Evolutionary conservation across 1,284 basidiomycete genomes (phyloP).

Genomic region (Puccinia horiana): DNA sequence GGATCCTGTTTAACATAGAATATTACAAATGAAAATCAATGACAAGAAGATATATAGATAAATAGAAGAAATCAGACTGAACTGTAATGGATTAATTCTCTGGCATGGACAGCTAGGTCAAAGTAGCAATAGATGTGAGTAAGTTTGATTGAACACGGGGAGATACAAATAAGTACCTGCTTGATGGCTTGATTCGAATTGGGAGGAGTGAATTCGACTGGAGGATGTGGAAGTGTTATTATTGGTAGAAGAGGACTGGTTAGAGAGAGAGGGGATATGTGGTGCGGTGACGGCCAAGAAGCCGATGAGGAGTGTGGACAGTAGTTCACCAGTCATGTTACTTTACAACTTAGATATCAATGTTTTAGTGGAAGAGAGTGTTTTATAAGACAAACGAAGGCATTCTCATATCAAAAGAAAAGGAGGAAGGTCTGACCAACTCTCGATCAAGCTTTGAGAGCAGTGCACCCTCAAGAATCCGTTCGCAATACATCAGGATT

Average conservation of each 20-base stretch:
- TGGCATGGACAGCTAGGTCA: constrained; percentile 38
- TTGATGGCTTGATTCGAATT: neutral
- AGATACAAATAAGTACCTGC: neutral
- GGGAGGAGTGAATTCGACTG: neutral
- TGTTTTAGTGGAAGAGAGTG: too few species aligned
- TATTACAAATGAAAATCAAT: neutral
- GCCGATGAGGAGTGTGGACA: neutral
- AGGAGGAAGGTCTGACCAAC: too few species aligned
- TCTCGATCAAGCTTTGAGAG: too few species aligned
- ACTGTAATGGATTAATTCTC: constrained; percentile 48
- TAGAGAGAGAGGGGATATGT: neutral
- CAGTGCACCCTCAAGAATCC: too few species aligned
- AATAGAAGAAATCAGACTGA: constrained; percentile 19
- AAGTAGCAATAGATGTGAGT: too few species aligned
- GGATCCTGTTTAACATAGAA: constrained; percentile 18
- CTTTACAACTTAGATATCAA: neutral
- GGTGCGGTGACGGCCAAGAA: neutral
- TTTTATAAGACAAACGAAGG: too few species aligned
- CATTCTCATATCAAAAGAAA: too few species aligned
- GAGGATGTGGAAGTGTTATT: neutral
- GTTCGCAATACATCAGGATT: too few species aligned
- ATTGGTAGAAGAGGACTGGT: neutral
- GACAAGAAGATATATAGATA: neutral
- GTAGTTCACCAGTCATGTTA: neutral
- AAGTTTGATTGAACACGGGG: too few species aligned